phyloP scores from a whole-genome alignment of 345 rosid species.

The Carallia pectinifolia region DNA sequence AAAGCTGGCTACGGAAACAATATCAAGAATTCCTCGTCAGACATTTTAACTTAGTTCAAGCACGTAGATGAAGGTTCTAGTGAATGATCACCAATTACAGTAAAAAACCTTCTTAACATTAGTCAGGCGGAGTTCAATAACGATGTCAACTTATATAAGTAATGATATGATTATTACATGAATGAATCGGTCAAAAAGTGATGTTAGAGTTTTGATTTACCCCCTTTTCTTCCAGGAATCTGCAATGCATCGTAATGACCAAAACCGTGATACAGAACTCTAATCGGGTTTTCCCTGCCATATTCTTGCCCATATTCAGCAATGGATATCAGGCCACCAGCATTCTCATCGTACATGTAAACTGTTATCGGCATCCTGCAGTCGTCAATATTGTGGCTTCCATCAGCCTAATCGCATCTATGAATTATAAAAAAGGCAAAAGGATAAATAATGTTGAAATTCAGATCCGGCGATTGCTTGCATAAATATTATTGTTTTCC shows the following conservation, averaged over 20 bases:
- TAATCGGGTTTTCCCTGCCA: conserved; percentile 70
- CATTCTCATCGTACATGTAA: conserved; percentile 66
- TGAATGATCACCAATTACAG: too few relatives aligned
- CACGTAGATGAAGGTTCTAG: too few relatives aligned
- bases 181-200: neutral
- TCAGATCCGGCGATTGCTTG: neutral
- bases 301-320: conserved; percentile 95
- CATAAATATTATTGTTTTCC: neutral
- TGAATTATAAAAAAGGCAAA: too few relatives aligned
- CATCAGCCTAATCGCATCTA: neutral
- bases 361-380: conserved; percentile 90
- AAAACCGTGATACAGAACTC: conserved; percentile 79
- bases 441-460: too few relatives aligned
- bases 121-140: too few relatives aligned
- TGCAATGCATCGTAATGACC: conserved; percentile 89
- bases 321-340: conserved; percentile 73
- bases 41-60: too few relatives aligned
- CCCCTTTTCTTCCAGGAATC: conserved; percentile 38
- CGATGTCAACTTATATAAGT: too few relatives aligned
- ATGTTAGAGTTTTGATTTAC: conserved; percentile 44
- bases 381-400: conserved; percentile 13
- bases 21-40: too few relatives aligned
- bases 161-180: too few relatives aligned
- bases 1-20: too few relatives aligned
- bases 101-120: too few relatives aligned